These are phyloP conservation scores for Cicer cuneatum DNA, from an alignment of 306 rosid species.

Conservation along the genomic window DNA sequence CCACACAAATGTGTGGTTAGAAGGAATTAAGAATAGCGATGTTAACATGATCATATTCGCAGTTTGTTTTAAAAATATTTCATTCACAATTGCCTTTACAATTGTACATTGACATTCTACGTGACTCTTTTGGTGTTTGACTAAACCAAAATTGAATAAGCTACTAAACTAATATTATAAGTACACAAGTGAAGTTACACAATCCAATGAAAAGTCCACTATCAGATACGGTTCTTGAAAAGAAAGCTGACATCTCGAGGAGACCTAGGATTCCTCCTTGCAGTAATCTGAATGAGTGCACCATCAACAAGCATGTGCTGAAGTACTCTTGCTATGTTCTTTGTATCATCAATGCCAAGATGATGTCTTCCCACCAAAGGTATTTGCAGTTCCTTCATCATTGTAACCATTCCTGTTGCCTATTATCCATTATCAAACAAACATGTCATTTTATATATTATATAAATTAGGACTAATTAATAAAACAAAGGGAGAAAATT, in stretches of 20 bases:
- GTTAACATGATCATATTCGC: not conserved
- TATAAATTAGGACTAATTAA: constrained; percentile 9
- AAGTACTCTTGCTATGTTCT: constrained; percentile 82
- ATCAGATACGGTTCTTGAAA: constrained; percentile 77
- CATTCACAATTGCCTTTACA: not conserved
- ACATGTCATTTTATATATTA: not conserved
- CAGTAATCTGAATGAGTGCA: constrained; percentile 73
- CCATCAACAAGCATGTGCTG: constrained; percentile 86
- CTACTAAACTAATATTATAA: not conserved
- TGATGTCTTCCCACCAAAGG: constrained; percentile 90
- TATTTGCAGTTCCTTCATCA: constrained; percentile 83
- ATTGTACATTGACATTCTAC: not conserved
- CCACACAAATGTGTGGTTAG: no score
- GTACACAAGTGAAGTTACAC: not conserved
- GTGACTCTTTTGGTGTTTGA: not conserved
- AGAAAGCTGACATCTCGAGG: constrained; percentile 67
- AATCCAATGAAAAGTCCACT: constrained; percentile 34
- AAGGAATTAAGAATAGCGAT: not conserved
- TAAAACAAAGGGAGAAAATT: not conserved
- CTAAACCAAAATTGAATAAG: constrained; percentile 3
- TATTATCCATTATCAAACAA: constrained; percentile 48
- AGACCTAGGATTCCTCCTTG: constrained; percentile 62
- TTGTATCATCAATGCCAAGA: constrained; percentile 93
- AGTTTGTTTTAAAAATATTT: not conserved
- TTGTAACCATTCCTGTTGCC: constrained; percentile 93